These are phyloP conservation scores for Penicillium sp. DNA, from an alignment of 2,329 filamentous ascomycete species.

Conservation along the genomic window DNA sequence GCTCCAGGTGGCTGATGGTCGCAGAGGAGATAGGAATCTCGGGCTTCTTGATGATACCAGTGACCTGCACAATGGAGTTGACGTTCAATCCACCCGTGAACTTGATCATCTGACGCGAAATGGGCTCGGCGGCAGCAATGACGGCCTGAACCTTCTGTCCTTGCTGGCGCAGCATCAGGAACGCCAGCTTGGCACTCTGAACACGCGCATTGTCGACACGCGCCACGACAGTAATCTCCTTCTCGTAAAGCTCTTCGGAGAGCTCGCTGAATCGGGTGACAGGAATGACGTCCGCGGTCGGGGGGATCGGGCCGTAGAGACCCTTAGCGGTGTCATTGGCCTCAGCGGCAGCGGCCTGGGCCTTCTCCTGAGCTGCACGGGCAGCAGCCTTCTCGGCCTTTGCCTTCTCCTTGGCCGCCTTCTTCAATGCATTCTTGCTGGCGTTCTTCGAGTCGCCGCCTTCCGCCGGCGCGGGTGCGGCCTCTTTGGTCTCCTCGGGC, in stretches of 20 bases:
- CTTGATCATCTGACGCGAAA: slow-evolving; percentile 92
- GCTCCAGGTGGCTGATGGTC: slow-evolving; percentile 75
- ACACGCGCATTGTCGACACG: slow-evolving; percentile 85
- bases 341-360: slow-evolving; percentile 65
- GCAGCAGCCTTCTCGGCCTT: slow-evolving; percentile 75
- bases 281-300: slow-evolving; percentile 59
- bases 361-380: slow-evolving; percentile 73
- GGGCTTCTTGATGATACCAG: slow-evolving; percentile 78
- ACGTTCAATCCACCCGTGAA: slow-evolving; percentile 73
- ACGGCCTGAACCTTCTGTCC: slow-evolving; percentile 83
- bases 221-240: slow-evolving; percentile 73
- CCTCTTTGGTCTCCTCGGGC: slow-evolving; percentile 36
- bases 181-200: slow-evolving; percentile 89
- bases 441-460: slow-evolving; percentile 40
- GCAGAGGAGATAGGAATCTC: slow-evolving; percentile 87
- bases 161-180: slow-evolving; percentile 80
- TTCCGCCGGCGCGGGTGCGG: slow-evolving; percentile 36
- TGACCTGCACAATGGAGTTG: slow-evolving; percentile 81
- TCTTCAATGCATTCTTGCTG: slow-evolving; percentile 82
- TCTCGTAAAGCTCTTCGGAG: slow-evolving; percentile 65
- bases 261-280: slow-evolving; percentile 59
- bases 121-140: slow-evolving; percentile 61
- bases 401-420: slow-evolving; percentile 86
- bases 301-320: slow-evolving; percentile 74
- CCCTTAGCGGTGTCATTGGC: slow-evolving; percentile 64